Evolutionary conservation across 176 grass and related monocot genomes (phyloP).

Genomic region (Melocanna baccifera): DNA sequence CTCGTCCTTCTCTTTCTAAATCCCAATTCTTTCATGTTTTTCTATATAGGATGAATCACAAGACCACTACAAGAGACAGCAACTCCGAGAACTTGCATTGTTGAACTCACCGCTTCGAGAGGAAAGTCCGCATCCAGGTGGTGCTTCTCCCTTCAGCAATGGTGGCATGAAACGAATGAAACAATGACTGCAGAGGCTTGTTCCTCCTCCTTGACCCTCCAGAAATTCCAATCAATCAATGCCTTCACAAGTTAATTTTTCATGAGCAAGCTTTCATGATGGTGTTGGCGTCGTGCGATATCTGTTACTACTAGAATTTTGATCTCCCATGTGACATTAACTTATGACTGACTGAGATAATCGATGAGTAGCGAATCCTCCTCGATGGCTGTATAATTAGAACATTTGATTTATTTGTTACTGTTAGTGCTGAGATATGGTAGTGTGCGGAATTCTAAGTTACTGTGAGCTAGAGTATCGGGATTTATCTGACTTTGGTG

Average conservation of each 20-base stretch:
- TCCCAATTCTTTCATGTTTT: neutral
- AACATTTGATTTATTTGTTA: conserved; percentile 64
- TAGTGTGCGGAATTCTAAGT: conserved; percentile 37
- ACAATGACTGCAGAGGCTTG: conserved; percentile 44
- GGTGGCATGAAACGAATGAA: conserved; percentile 67
- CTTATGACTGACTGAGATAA: conserved; percentile 47
- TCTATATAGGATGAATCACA: conserved; percentile 55
- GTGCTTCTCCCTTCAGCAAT: conserved; percentile 58
- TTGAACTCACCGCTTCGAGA: conserved; percentile 62
- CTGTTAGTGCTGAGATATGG: conserved; percentile 39
- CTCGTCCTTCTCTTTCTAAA: neutral
- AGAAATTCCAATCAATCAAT: conserved; percentile 24
- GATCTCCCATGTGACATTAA: conserved; percentile 55
- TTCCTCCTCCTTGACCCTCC: conserved; percentile 36
- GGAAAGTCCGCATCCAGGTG: conserved; percentile 48
- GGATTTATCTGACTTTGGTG: conserved; percentile 4
- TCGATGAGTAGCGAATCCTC: conserved; percentile 38
- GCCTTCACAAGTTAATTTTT: conserved; percentile 58
- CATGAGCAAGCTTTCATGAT: conserved; percentile 52
- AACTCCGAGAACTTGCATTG: conserved; percentile 66
- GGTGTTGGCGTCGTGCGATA: conserved; percentile 35
- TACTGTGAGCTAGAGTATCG: conserved; percentile 12
- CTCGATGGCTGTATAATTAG: conserved; percentile 52
- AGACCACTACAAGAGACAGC: conserved; percentile 65
- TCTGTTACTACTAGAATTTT: conserved; percentile 55